A percentile compares a stretch with the other conserved stretches of the same genome.
These are phyloP conservation scores for Xylaria castorea DNA, from an alignment of 495 filamentous ascomycete species.

Conservation along the genomic window DNA sequence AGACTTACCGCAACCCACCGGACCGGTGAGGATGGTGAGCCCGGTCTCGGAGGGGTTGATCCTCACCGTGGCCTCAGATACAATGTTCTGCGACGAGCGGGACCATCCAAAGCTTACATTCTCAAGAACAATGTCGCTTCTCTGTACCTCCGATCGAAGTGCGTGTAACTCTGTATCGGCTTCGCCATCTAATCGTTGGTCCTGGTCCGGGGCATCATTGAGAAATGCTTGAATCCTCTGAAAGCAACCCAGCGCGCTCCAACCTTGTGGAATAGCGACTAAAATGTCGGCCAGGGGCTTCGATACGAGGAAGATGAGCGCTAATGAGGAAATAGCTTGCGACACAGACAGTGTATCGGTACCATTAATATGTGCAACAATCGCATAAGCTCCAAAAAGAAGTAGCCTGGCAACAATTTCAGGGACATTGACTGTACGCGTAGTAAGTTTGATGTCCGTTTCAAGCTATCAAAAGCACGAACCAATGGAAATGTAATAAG, in stretches of 20 bases:
- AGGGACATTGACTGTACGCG: slow-evolving; percentile 26
- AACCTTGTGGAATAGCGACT: slow-evolving; percentile 13
- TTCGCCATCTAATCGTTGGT: neutral
- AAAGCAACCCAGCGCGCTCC: slow-evolving; percentile 20
- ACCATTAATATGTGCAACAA: slow-evolving; percentile 34
- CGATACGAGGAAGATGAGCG: slow-evolving; percentile 25
- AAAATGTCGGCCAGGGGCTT: slow-evolving; percentile 20
- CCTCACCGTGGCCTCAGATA: slow-evolving; percentile 10
- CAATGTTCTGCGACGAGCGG: slow-evolving; percentile 7
- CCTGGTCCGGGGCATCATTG: neutral
- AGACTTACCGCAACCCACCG: slow-evolving; percentile 46
- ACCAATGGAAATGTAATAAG: slow-evolving; percentile 29
- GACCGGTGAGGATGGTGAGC: slow-evolving; percentile 38
- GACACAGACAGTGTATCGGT: slow-evolving; percentile 25
- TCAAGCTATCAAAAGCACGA: neutral
- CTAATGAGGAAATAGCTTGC: slow-evolving; percentile 32
- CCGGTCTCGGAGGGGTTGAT: neutral
- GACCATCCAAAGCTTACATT: slow-evolving; percentile 22
- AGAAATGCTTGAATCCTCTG: slow-evolving; percentile 23
- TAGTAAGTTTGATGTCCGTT: neutral
- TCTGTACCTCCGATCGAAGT: neutral
- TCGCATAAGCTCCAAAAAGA: slow-evolving; percentile 38
- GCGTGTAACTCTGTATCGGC: neutral
- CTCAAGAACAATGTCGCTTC: neutral
- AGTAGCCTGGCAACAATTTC: slow-evolving; percentile 33